Evolutionary conservation across 768 basidiomycete species (phyloP).

Genomic region (Rhodotorula paludigena): DNA sequence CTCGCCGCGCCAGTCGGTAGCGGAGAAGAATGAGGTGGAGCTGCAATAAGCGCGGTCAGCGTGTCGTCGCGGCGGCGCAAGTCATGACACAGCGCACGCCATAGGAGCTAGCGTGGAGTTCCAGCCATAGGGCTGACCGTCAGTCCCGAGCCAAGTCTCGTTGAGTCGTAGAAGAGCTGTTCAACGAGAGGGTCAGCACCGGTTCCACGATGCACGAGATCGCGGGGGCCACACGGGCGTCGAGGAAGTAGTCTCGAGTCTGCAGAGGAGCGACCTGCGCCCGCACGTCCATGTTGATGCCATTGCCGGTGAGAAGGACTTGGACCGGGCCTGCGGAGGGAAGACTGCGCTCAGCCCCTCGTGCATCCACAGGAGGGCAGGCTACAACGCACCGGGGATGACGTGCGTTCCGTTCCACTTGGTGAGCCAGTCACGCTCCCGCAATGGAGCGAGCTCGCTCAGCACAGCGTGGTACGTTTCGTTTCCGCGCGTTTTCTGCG

Average conservation of each 20-base stretch:
- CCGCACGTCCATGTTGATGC: conserved; percentile 31
- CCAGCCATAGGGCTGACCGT: conserved; percentile 19
- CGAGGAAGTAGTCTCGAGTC: conserved; percentile 22
- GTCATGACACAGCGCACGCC: conserved; percentile 7
- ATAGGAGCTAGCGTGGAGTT: conserved; percentile 20
- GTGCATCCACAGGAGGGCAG: too few relatives aligned
- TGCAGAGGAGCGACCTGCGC: conserved; percentile 5
- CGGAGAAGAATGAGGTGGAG: conserved; percentile 18
- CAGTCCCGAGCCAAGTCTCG: conserved; percentile 7
- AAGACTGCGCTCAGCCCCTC: not conserved
- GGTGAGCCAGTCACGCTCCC: conserved; percentile 20
- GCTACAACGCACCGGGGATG: conserved; percentile 1
- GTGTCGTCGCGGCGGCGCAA: not conserved
- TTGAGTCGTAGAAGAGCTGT: conserved; percentile 27
- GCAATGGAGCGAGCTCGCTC: conserved; percentile 14
- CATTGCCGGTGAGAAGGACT: conserved; percentile 35
- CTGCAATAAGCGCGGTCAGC: not conserved
- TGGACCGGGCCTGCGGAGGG: conserved; percentile 13
- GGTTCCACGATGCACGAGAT: too few relatives aligned
- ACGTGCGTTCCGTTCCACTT: conserved; percentile 29
- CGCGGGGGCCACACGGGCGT: conserved; percentile 11
- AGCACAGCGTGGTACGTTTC: conserved; percentile 27
- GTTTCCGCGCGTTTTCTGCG: conserved; percentile 34
- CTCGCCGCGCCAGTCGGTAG: conserved; percentile 17
- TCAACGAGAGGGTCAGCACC: too few relatives aligned